These are phyloP conservation scores for Arctium lappa DNA, from an alignment of 129 eudicot genomes.

Conservation along the genomic window DNA sequence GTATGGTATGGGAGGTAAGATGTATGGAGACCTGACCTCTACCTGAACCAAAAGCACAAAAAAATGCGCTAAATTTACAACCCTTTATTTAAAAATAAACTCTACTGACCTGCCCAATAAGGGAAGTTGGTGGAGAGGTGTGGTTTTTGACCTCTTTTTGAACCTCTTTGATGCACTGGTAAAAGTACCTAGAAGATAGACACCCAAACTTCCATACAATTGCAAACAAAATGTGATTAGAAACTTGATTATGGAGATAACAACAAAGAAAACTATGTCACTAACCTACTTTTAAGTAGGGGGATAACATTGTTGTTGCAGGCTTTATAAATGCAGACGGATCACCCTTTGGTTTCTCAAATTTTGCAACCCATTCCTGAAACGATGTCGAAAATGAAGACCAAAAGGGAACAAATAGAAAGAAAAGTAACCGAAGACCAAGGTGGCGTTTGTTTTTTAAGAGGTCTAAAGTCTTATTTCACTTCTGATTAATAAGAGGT, in stretches of 20 bases:
- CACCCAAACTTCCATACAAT: constrained; percentile 76
- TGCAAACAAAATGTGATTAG: constrained; percentile 29
- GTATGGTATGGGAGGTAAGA: background rate
- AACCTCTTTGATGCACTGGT: constrained; percentile 67
- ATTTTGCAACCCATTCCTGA: constrained; percentile 92
- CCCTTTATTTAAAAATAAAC: background rate
- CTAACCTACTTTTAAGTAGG: constrained; percentile 75
- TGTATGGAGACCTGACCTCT: background rate
- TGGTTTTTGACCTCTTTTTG: constrained; percentile 54
- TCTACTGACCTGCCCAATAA: constrained; percentile 69
- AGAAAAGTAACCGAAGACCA: background rate
- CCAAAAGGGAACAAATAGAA: background rate
- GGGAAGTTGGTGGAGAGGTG: constrained; percentile 92
- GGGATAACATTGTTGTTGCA: constrained; percentile 80
- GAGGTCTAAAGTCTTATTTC: too few relatives aligned
- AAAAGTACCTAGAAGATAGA: constrained; percentile 80
- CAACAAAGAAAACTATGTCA: background rate
- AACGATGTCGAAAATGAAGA: constrained; percentile 6
- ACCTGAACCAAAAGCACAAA: constrained; percentile 12
- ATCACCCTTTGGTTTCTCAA: constrained; percentile 92
- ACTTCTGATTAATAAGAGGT: too few relatives aligned
- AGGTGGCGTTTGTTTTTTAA: too few relatives aligned
- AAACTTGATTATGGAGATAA: background rate
- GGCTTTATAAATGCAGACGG: constrained; percentile 77
- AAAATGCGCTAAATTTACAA: constrained; percentile 9